Conservation (phyloP, 176 grass and related monocot genomes). For the Microstegium vimineum region DNA sequence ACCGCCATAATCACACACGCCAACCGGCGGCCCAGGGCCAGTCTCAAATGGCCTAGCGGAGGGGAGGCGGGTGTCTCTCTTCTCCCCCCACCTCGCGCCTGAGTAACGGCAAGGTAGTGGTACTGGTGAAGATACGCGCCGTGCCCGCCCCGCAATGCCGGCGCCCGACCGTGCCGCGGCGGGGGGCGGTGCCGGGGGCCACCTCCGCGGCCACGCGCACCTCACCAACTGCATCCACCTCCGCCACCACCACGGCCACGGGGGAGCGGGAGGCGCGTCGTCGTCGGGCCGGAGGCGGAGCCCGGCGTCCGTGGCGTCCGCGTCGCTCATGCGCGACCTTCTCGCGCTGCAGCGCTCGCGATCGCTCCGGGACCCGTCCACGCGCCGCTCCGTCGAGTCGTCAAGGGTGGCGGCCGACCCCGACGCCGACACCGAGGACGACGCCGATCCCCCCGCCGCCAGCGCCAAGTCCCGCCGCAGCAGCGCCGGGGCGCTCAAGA, state of each 20-base stretch:
- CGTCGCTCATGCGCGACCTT: constrained; percentile 80
- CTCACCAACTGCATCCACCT: constrained; percentile 87
- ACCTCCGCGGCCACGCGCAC: constrained; percentile 68
- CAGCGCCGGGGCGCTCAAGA: constrained; percentile 42
- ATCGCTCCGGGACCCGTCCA: constrained; percentile 82
- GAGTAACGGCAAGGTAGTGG: not conserved
- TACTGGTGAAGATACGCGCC: not conserved
- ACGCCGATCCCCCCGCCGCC: not conserved
- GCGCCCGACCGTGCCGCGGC: constrained; percentile 33
- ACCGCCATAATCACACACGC: constrained; percentile 37
- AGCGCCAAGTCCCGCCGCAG: constrained; percentile 48
- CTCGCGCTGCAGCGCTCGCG: constrained; percentile 74
- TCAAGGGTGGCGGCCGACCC: constrained; percentile 61
- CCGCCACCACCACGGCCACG: constrained; percentile 54
- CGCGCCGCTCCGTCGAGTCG: constrained; percentile 74
- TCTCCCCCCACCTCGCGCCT: not conserved
- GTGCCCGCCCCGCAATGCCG: constrained; percentile 26
- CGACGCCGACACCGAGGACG: not conserved
- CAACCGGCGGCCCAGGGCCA: not conserved
- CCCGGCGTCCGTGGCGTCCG: constrained; percentile 37
- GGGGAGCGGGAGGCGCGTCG: constrained; percentile 25
- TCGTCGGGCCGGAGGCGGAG: constrained; percentile 44
- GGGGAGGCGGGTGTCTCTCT: not conserved
- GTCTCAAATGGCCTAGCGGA: constrained; percentile 27
- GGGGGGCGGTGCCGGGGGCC: constrained; percentile 30